Conservation (phyloP, 2,329 filamentous ascomycete genomes). For the Fusarium kyushuense region DNA sequence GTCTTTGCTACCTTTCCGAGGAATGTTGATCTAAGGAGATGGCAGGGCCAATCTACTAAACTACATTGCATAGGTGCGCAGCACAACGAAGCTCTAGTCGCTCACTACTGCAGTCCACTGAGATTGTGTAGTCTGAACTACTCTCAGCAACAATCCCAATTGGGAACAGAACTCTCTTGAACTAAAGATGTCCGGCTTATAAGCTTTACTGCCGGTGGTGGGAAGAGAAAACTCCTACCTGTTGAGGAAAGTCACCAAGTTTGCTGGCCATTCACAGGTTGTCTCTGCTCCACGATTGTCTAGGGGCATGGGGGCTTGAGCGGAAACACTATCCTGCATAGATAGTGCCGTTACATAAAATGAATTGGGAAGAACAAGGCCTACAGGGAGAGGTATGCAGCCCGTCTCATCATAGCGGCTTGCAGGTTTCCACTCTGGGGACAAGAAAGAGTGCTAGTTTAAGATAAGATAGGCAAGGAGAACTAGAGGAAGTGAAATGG, state of each 20-base stretch:
- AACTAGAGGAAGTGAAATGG: neutral
- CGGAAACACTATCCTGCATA: constrained; percentile 8
- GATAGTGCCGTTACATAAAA: constrained; percentile 16
- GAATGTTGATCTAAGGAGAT: constrained; percentile 23
- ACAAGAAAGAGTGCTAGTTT: constrained; percentile 2
- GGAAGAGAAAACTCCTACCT: constrained; percentile 12
- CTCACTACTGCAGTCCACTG: neutral
- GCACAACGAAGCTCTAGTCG: neutral
- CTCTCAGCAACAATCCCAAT: neutral
- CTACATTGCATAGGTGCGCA: neutral
- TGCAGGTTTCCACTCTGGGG: neutral
- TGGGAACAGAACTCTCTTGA: constrained; percentile 2
- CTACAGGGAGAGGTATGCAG: constrained; percentile 21
- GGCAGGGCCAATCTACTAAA: neutral
- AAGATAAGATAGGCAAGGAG: neutral
- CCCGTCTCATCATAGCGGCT: constrained; percentile 15
- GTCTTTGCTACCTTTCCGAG: constrained; percentile 30
- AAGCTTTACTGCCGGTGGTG: constrained; percentile 31
- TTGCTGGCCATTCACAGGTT: neutral
- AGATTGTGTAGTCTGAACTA: neutral
- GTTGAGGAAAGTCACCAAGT: neutral
- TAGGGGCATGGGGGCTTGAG: neutral
- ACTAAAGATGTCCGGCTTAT: neutral
- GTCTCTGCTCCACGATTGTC: neutral
- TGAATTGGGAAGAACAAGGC: neutral